A percentile compares a stretch with the other conserved stretches of the same genome.
Evolutionary conservation across 345 rosid species (phyloP).

Genomic region (Brassica napus): Da-Ae NC_063439.1:6160501-6161000

Average conservation of each 20-base stretch:
- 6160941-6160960: neutral
- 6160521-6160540: slow-evolving; percentile 31
- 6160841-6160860: slow-evolving; percentile 71
- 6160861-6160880: slow-evolving; percentile 69
- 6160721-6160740: slow-evolving; percentile 77
- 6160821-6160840: neutral
- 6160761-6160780: slow-evolving; percentile 97
- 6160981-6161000: too few species aligned
- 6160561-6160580: slow-evolving; percentile 59
- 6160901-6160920: slow-evolving; percentile 82
- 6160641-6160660: slow-evolving; percentile 29
- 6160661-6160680: slow-evolving; percentile 67
- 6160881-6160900: slow-evolving; percentile 79
- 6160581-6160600: slow-evolving; percentile 20
- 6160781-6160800: neutral
- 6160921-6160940: slow-evolving; percentile 38
- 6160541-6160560: slow-evolving; percentile 20
- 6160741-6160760: slow-evolving; percentile 79
- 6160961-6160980: neutral
- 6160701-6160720: slow-evolving; percentile 83
- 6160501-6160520: slow-evolving; percentile 83
- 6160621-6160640: too few species aligned
- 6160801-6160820: neutral
- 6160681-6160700: slow-evolving; percentile 97
- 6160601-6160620: neutral